Evolutionary conservation across 352 stramenopile genomes (phyloP).

Genomic region (Phytopythium kandeliae): DNA sequence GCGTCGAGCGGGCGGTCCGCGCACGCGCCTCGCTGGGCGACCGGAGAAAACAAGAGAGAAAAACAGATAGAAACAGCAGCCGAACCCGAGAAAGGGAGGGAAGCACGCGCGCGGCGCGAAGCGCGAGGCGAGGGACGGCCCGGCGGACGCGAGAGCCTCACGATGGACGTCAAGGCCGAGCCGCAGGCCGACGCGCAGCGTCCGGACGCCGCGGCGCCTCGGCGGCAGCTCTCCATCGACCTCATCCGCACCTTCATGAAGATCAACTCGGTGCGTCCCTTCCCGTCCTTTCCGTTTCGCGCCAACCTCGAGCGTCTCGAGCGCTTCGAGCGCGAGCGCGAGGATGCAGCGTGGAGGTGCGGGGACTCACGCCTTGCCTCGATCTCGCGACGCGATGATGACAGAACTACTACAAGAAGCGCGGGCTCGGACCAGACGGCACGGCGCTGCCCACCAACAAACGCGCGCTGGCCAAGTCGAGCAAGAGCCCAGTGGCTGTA

Average conservation of each 20-base stretch:
- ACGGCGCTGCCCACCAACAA: constrained; percentile 59
- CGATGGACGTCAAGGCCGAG: constrained; percentile 18
- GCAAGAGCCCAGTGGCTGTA: constrained; percentile 16
- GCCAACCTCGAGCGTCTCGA: background rate
- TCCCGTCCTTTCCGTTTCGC: constrained; percentile 3
- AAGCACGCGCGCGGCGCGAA: background rate
- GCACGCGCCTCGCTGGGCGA: background rate
- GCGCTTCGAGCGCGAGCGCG: background rate
- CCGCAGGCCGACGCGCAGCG: constrained; percentile 14
- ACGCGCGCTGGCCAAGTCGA: constrained; percentile 25
- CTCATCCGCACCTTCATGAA: constrained; percentile 97
- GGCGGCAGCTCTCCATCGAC: constrained; percentile 83
- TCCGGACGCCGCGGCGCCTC: constrained; percentile 26
- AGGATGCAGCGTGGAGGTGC: too few species aligned
- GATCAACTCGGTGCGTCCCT: constrained; percentile 89
- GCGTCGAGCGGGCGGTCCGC: too few species aligned
- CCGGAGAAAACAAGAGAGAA: constrained; percentile 5
- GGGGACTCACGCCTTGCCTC: background rate
- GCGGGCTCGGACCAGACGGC: constrained; percentile 47
- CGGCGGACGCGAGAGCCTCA: background rate
- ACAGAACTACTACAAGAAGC: constrained; percentile 82
- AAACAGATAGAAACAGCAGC: constrained; percentile 3
- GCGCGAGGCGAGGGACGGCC: background rate
- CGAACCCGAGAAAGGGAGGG: background rate
- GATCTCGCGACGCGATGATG: background rate